Base-by-base conservation (phyloP, 345 rosid species). In the Orychophragmus violaceus region DNA sequence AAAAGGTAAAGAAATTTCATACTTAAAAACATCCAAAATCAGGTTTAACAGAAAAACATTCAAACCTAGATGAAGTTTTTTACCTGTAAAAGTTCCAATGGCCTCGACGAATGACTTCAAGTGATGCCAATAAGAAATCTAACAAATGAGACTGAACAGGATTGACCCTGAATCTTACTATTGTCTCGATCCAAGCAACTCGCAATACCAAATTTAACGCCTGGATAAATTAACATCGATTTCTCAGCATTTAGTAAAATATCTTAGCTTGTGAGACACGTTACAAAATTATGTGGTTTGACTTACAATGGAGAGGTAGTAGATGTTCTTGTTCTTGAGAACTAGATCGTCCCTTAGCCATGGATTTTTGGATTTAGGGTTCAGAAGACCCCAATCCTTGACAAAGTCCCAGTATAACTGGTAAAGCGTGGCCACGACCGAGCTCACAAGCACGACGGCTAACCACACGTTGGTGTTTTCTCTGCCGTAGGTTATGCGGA, bases 41-140 rank as follows among this genome's bases (percentile, higher is more conserved):
- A 51, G 28, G 52, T 36, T 44, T 57, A 14, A 37, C 2, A 57
- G 4, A 45, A 10, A 27, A 21, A 16, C 49, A 2, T 56, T 1
- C 21, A 56, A 7, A 22, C 65, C 6, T 72, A 49, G 45, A 11
- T 29, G 25, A 37, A 36, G 6, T 17, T 19, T 25, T 17, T 57
- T 76, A 91, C 98, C 98, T 83, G 83, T 94, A 91, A 55, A 91
- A 94, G 73, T 91, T 94, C 99, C 99, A 91, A 23, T 94, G 99
- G 21, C 99, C 99, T 59, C 99, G 74, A 7, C 96, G 80, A 57
- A 88, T 84, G 46, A 94, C 95, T 81, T 94, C 99, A 32, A 85
- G 74, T 0, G 96, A 89, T 8, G 99, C 99, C 76, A 94, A 62
- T 71, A 83, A 79, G 74, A 94, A 91, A 45, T 91, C 97, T 42